These are phyloP conservation scores for Carex littledalei DNA, from an alignment of 176 grass and related monocot species.

Conservation along the genomic window DNA sequence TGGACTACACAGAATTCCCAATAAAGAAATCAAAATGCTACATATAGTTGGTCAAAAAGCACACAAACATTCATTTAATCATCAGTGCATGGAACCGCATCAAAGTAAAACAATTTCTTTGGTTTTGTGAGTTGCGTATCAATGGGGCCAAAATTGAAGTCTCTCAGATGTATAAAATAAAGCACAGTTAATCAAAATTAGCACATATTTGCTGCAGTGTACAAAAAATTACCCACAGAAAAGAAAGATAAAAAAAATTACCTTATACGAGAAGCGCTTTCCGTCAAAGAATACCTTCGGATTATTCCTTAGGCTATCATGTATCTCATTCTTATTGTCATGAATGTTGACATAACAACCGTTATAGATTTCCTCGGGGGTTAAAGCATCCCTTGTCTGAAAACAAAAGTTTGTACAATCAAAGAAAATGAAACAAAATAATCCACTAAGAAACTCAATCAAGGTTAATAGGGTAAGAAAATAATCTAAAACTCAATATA, in stretches of 20 bases:
- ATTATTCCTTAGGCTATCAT: slow-evolving; percentile 79
- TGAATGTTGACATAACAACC: slow-evolving; percentile 66
- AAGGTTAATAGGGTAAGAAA: not conserved
- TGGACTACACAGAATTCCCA: slow-evolving; percentile 47
- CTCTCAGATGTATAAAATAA: not conserved
- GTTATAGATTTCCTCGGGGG: slow-evolving; percentile 80
- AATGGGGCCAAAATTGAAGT: not conserved
- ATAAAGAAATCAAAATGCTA: not conserved
- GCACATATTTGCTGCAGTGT: not conserved
- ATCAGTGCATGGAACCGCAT: not conserved
- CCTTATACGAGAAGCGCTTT: slow-evolving; percentile 81
- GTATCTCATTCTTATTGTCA: slow-evolving; percentile 46
- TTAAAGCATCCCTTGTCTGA: slow-evolving; percentile 68
- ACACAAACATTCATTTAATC: not conserved
- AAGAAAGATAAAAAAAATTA: slow-evolving; percentile 21
- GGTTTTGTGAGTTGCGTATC: not conserved
- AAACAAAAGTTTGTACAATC: slow-evolving; percentile 19
- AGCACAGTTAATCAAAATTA: not conserved
- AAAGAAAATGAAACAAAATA: not conserved
- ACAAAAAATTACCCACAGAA: not conserved
- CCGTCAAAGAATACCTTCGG: slow-evolving; percentile 68
- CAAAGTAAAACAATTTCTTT: not conserved
- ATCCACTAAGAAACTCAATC: not conserved
- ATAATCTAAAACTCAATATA: not conserved
- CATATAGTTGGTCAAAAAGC: not conserved